A percentile compares a stretch with the other conserved stretches of the same genome.
Conservation (phyloP, 257 asterid species). For the Haberlea rhodopensis region DNA sequence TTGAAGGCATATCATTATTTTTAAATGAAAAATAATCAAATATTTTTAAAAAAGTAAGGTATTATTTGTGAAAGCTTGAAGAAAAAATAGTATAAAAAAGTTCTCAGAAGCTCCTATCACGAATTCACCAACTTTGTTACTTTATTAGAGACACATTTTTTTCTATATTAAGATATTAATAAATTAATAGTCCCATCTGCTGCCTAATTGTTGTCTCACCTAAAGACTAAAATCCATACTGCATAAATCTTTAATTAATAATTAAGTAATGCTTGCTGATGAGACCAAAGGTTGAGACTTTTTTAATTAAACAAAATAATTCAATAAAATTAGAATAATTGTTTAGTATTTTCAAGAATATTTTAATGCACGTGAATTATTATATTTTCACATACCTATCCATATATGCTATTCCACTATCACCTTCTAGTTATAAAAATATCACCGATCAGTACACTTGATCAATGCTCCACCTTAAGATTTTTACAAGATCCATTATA, state of each 20-base stretch:
- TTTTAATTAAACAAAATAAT: not conserved
- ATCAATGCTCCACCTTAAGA: no score
- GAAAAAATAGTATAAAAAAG: no score
- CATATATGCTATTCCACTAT: not conserved
- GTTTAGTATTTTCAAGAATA: not conserved
- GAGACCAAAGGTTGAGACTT: not conserved
- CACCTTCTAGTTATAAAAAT: no score
- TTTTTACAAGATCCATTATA: no score
- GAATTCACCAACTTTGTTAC: constrained; percentile 3
- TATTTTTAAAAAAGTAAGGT: no score
- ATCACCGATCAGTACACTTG: no score
- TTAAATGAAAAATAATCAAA: no score
- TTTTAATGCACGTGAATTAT: not conserved
- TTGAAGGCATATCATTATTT: no score
- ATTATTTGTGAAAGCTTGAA: no score
- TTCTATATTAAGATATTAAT: no score
- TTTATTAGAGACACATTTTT: no score
- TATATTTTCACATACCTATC: not conserved
- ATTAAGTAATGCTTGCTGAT: not conserved
- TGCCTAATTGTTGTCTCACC: constrained; percentile 9
- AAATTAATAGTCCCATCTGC: not conserved
- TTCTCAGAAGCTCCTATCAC: constrained; percentile 4
- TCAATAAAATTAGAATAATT: not conserved
- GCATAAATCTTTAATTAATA: constrained; percentile 2
- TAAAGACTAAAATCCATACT: not conserved